phyloP scores from a whole-genome alignment of 768 basidiomycete genomes.

The Pleurotus cornucopiae region DNA sequence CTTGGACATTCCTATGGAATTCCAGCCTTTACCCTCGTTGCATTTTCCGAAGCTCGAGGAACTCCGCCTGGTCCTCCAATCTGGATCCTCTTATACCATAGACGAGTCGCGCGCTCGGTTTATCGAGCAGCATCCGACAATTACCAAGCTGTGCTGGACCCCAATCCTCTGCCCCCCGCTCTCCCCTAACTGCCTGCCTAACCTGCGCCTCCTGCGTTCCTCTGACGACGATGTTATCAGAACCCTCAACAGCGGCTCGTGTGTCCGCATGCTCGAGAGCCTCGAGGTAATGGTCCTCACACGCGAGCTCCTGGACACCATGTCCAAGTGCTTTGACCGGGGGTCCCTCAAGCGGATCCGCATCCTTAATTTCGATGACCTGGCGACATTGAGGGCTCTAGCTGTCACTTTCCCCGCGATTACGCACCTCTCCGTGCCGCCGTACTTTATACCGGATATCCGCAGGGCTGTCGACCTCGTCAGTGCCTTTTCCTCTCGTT shows the following conservation, averaged over 20 bases:
- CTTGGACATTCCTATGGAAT: conserved; percentile 44
- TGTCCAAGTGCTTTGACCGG: background rate
- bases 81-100: conserved; percentile 30
- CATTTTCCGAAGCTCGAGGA: conserved; percentile 36
- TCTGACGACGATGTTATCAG: conserved; percentile 27
- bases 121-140: conserved; percentile 38
- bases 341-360: background rate
- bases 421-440: conserved; percentile 36
- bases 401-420: conserved; percentile 34
- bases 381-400: conserved; percentile 12
- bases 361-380: conserved; percentile 1
- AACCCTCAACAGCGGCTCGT: conserved; percentile 18
- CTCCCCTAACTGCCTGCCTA: conserved; percentile 33
- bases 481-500: conserved; percentile 9
- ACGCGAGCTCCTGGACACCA: conserved; percentile 13
- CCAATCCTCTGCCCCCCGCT: conserved; percentile 32
- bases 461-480: conserved; percentile 23
- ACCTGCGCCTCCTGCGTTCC: conserved; percentile 32
- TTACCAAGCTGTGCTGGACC: conserved; percentile 45
- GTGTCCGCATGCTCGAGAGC: conserved; percentile 4
- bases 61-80: conserved; percentile 36
- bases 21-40: conserved; percentile 29
- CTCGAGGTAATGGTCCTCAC: background rate
- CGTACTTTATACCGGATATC: conserved; percentile 15
- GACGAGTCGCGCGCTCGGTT: conserved; percentile 34